These are phyloP conservation scores for Selaginella tamariscina DNA, from an alignment of 75 land plant species.

Conservation along the genomic window DNA sequence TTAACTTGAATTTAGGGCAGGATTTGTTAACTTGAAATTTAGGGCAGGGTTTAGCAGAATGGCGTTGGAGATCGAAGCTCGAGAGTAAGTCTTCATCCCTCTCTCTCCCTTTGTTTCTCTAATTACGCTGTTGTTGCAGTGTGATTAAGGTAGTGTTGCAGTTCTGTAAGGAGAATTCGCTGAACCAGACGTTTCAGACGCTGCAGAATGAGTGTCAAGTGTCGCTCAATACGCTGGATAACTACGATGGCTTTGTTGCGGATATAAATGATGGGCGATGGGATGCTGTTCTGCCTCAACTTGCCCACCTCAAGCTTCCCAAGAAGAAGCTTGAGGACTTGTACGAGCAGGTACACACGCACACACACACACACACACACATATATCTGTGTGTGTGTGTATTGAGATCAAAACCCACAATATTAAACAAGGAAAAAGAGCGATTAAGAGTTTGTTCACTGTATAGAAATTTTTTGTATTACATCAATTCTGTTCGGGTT, in stretches of 20 bases:
- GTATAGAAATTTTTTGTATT: background rate
- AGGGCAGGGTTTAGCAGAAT: too few relatives aligned
- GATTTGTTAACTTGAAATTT: too few relatives aligned
- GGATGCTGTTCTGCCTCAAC: conserved; percentile 94
- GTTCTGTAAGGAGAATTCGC: conserved; percentile 95
- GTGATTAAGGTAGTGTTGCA: conserved; percentile 94
- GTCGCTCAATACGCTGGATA: conserved; percentile 91
- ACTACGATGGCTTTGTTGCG: conserved; percentile 78
- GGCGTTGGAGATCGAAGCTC: background rate
- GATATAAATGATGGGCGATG: conserved; percentile 94
- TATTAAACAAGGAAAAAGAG: too few relatives aligned
- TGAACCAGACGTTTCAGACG: conserved; percentile 90
- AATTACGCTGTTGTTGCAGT: conserved; percentile 33
- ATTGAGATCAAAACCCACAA: too few relatives aligned
- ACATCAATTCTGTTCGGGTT: background rate
- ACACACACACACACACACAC: background rate
- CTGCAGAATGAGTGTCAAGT: conserved; percentile 96
- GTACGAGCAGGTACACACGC: conserved; percentile 72
- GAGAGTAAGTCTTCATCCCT: too few relatives aligned
- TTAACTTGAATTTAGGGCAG: too few relatives aligned
- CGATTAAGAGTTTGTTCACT: too few relatives aligned
- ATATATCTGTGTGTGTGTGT: too few relatives aligned
- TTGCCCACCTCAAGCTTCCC: conserved; percentile 94
- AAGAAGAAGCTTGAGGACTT: conserved; percentile 93
- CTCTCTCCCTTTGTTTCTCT: background rate